A percentile compares a stretch with the other conserved stretches of the same genome.
Conservation (phyloP, 2,329 filamentous ascomycete species). For the Fusarium aywerte region DNA sequence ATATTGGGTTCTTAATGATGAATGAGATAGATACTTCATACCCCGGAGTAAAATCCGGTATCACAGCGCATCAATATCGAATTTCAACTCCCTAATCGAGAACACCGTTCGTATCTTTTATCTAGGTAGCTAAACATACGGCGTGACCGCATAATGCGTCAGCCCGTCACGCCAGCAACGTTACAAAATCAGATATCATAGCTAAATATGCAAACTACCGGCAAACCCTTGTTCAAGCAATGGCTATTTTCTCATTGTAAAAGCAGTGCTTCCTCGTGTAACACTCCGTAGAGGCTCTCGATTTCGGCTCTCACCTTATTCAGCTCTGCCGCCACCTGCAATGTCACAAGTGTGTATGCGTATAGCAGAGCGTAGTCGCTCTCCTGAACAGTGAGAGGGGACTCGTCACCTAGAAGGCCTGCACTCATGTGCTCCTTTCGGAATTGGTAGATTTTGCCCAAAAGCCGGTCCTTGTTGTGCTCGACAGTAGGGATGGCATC, state of each 20-base stretch:
- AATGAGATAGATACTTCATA: slow-evolving; percentile 19
- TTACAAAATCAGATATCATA: neutral
- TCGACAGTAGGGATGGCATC: slow-evolving; percentile 88
- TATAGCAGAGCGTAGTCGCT: slow-evolving; percentile 92
- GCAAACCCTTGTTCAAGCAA: neutral
- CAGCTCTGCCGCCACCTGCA: slow-evolving; percentile 73
- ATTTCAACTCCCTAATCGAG: neutral
- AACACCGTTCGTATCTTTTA: neutral
- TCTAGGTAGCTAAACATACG: neutral
- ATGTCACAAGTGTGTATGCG: slow-evolving; percentile 81
- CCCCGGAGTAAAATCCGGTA: neutral
- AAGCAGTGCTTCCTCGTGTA: slow-evolving; percentile 69
- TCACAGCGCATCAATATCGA: neutral
- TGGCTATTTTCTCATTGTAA: slow-evolving; percentile 57
- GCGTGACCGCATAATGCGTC: neutral
- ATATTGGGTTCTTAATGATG: slow-evolving; percentile 26
- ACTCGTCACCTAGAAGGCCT: slow-evolving; percentile 39
- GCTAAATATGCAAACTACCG: slow-evolving; percentile 10
- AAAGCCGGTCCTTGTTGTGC: slow-evolving; percentile 80
- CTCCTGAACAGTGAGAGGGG: slow-evolving; percentile 65
- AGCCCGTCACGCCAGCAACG: neutral
- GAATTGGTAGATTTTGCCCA: slow-evolving; percentile 90
- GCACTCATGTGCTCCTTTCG: slow-evolving; percentile 71
- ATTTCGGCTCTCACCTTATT: slow-evolving; percentile 69
- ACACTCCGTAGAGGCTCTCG: slow-evolving; percentile 70